A percentile compares a stretch with the other conserved stretches of the same genome.
These are phyloP conservation scores for Onygenales sp. DNA, from an alignment of 2,329 filamentous ascomycete genomes.

Conservation along the genomic window DNA sequence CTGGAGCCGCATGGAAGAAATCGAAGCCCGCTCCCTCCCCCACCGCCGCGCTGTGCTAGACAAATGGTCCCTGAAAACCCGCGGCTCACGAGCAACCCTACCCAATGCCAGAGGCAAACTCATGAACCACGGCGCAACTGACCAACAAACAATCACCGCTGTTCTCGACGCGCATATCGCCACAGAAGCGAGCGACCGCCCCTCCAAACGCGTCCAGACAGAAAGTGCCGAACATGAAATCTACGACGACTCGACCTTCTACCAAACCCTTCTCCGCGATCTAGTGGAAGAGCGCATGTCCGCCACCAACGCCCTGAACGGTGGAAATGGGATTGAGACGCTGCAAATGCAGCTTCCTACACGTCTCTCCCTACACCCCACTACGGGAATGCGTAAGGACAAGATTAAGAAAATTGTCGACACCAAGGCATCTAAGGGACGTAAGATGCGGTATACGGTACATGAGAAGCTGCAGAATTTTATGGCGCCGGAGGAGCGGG, in stretches of 20 bases:
- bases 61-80: constrained; percentile 82
- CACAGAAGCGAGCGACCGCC: constrained; percentile 26
- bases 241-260: constrained; percentile 93
- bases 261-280: constrained; percentile 84
- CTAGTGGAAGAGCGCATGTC: constrained; percentile 80
- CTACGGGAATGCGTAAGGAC: constrained; percentile 37
- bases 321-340: constrained; percentile 32
- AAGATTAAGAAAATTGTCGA: constrained; percentile 80
- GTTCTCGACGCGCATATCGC: constrained; percentile 37
- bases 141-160: constrained; percentile 42
- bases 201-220: constrained; percentile 20
- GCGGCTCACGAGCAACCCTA: constrained; percentile 41
- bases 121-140: constrained; percentile 41
- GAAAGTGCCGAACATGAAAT: constrained; percentile 40
- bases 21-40: constrained; percentile 51
- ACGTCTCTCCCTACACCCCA: constrained; percentile 27
- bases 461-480: constrained; percentile 98
- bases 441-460: constrained; percentile 88
- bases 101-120: constrained; percentile 53
- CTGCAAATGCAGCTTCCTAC: constrained; percentile 28
- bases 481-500: constrained; percentile 82
- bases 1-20: constrained; percentile 60
- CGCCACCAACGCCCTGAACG: constrained; percentile 25
- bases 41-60: constrained; percentile 66
- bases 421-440: constrained; percentile 87